These are phyloP conservation scores for Pleodorina starrii DNA, from an alignment of 139 green algal species.

Conservation along the genomic window DNA sequence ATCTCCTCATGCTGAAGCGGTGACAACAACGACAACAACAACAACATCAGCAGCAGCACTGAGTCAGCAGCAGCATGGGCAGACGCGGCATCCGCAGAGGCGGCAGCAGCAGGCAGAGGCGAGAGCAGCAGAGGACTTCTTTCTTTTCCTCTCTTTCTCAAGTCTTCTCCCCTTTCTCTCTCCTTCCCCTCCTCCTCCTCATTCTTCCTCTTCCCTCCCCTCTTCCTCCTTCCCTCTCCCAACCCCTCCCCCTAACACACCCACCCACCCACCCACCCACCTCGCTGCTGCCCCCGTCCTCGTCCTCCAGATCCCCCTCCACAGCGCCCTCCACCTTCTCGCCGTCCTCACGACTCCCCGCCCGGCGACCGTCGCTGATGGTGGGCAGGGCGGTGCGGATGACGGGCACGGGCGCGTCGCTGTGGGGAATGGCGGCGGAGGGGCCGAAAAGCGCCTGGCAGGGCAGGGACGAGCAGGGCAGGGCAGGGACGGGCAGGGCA, in stretches of 20 bases:
- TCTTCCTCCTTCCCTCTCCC: not conserved
- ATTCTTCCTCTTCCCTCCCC: not conserved
- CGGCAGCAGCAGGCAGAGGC: no score
- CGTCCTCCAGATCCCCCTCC: conserved; percentile 28
- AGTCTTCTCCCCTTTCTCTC: not conserved
- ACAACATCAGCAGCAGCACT: not conserved
- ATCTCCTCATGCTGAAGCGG: not conserved
- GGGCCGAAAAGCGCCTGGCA: conserved; percentile 25
- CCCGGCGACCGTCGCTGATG: not conserved
- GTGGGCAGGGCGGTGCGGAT: conserved; percentile 21
- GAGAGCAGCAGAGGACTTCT: no score
- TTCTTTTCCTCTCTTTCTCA: no score
- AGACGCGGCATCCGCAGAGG: no score
- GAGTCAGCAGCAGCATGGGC: no score
- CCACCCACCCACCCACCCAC: not conserved
- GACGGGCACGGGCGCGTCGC: not conserved
- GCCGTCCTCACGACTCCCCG: conserved; percentile 9
- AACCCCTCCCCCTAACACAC: not conserved
- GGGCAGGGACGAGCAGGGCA: not conserved
- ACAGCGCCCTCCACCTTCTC: not conserved
- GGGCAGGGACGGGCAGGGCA: not conserved
- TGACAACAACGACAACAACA: not conserved
- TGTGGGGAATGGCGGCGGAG: conserved; percentile 20
- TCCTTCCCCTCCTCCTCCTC: not conserved
- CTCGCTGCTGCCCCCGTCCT: conserved; percentile 16